Conservation (phyloP, 768 basidiomycete genomes). For the Mrakia hoshinonis region DNA sequence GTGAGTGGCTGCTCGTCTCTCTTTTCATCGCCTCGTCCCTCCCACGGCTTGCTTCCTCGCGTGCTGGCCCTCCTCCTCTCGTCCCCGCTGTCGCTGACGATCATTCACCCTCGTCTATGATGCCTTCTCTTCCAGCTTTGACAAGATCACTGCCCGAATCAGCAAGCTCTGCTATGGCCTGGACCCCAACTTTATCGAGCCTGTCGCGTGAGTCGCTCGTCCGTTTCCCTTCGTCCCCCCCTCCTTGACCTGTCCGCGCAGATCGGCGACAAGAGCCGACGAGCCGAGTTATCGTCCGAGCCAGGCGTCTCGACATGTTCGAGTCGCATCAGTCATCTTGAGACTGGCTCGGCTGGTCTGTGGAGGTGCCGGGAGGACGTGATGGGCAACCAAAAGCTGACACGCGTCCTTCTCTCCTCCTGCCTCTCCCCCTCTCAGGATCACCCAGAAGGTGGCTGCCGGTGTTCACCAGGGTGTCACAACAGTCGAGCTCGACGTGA, state of each 20-base stretch:
- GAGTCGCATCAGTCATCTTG: too few species aligned
- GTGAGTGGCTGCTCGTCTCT: constrained; percentile 16
- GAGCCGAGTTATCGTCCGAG: neutral
- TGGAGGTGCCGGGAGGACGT: neutral
- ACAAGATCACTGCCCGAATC: constrained; percentile 60
- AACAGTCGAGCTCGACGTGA: constrained; percentile 89
- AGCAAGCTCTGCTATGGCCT: constrained; percentile 86
- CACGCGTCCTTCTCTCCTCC: neutral
- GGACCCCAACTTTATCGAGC: constrained; percentile 81
- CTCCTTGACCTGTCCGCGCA: neutral
- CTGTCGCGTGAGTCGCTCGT: constrained; percentile 63
- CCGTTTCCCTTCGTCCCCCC: neutral
- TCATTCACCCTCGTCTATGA: constrained; percentile 19
- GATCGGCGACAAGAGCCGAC: neutral
- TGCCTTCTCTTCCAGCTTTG: constrained; percentile 34
- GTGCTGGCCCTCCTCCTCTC: too few species aligned
- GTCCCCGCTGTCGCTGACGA: too few species aligned
- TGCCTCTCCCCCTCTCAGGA: constrained; percentile 45
- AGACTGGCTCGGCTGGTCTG: too few species aligned
- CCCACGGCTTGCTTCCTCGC: neutral
- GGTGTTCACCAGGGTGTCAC: constrained; percentile 95
- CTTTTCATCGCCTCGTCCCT: neutral
- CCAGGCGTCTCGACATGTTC: too few species aligned
- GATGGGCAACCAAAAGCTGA: constrained; percentile 9
- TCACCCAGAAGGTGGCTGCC: constrained; percentile 59